A percentile compares a stretch with the other conserved stretches of the same genome.
These are phyloP conservation scores for Leishmania arabica DNA, from an alignment of 208 protist genomes.

Conservation along the genomic window DNA sequence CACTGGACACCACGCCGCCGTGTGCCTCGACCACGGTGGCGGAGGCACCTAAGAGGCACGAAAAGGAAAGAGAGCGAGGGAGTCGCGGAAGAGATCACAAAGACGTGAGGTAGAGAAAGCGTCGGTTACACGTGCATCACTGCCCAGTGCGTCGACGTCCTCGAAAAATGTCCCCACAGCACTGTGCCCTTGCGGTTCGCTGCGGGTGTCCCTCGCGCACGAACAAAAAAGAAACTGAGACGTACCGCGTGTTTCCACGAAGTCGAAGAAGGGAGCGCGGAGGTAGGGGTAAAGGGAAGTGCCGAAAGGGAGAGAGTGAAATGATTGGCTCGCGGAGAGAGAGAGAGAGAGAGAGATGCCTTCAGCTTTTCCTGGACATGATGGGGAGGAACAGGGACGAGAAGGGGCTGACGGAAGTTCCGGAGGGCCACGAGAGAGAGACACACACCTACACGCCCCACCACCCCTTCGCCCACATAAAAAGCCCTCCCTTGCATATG, in stretches of 20 bases:
- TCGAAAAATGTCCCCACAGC: background rate
- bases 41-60: background rate
- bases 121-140: background rate
- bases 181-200: background rate
- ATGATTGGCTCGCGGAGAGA: too few relatives aligned
- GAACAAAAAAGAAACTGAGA: background rate
- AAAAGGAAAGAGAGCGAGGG: background rate
- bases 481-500: background rate
- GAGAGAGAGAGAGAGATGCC: background rate
- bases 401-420: too few relatives aligned
- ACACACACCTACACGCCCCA: background rate
- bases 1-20: background rate
- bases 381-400: too few relatives aligned
- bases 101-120: background rate
- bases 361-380: background rate
- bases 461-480: background rate
- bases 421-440: too few relatives aligned
- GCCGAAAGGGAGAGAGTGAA: background rate
- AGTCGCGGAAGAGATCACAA: background rate
- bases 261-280: background rate
- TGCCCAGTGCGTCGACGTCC: background rate
- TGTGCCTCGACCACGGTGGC: background rate
- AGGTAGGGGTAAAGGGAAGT: background rate
- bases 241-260: background rate
- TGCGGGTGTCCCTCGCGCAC: background rate